Evolutionary conservation across 176 grass and related monocot genomes (phyloP), one percentile per base, ranked within the genome.

Genomic region (Eleusine indica): DNA sequence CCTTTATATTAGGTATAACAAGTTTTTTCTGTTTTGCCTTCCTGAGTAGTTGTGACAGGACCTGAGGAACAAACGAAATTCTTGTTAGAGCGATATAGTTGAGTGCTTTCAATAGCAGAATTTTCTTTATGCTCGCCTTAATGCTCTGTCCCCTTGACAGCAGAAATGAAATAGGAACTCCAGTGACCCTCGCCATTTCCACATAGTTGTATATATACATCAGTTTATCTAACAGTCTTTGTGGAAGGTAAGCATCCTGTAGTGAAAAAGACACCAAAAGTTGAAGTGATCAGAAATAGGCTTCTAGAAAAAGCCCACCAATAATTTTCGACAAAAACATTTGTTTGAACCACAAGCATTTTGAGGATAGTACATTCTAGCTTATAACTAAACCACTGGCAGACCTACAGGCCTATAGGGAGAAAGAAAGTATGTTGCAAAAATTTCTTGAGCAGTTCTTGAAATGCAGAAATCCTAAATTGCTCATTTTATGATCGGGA

Each of bases 151-250:
- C 96, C 88, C 96, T 95, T 18, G 96, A 86, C 44, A 98, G 91
- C 53, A 98, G 85, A 90, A 98, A 98, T 48, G 96, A 95, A 77
- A 98, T 93, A 51, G 96, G 96, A 39, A 98, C 96, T 80, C 93
- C 96, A 85, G 96, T 98, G 85, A 98, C 96, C 76, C 96, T 92
- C 9, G 96, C 96, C 96, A 98, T 98, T 83, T 98, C 96, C 67
- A 98, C 96, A 90, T 98, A 93, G 77, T 98, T 98, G 87, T 98
- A 98, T 83, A 98, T 89, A 87, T 90, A 95, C 96, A 98, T 93
- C 85, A 98, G 87, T 84, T 98, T 98, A 76, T 98, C 96, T 84
- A 98, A 82, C 60, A 98, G 87, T 68, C 96, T 82, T 78, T 98
- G 96, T 15, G 96, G 96, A 79, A 98, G 93, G 88, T 98, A 98